These are phyloP conservation scores for Suhomyces canberraensis DNA, from an alignment of 805 yeast genomes.

Conservation along the genomic window DNA sequence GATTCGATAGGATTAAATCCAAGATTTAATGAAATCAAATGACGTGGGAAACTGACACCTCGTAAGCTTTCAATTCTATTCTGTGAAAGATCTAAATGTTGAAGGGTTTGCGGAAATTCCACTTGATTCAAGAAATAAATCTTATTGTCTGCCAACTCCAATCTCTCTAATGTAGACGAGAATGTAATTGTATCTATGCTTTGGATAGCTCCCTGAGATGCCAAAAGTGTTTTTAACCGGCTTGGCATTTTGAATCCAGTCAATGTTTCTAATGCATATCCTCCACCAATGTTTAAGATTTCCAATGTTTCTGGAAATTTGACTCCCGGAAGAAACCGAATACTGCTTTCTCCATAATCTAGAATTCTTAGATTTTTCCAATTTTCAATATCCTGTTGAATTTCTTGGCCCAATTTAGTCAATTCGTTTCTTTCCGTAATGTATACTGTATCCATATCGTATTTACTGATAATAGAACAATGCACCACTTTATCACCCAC, in stretches of 20 bases:
- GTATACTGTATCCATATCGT: constrained; percentile 30
- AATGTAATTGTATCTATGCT: constrained; percentile 35
- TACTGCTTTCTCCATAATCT: constrained; percentile 38
- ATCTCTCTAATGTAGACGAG: constrained; percentile 29
- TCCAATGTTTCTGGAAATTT: constrained; percentile 37
- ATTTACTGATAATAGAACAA: constrained; percentile 38
- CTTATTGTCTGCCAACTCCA: constrained; percentile 36
- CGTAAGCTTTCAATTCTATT: constrained; percentile 39
- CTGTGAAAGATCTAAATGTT: constrained; percentile 33
- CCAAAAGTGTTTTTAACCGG: constrained; percentile 26
- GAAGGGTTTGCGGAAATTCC: constrained; percentile 32
- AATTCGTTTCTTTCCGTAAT: constrained; percentile 33
- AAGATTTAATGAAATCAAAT: constrained; percentile 26
- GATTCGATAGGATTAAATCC: constrained; percentile 42
- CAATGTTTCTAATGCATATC: constrained; percentile 36
- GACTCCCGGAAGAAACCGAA: constrained; percentile 38
- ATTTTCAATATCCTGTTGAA: constrained; percentile 31
- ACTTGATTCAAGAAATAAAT: constrained; percentile 38
- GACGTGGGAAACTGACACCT: constrained; percentile 36
- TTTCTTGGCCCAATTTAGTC: constrained; percentile 32
- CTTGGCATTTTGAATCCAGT: constrained; percentile 39
- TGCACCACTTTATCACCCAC: constrained; percentile 32
- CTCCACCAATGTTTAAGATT: constrained; percentile 38
- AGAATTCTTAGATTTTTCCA: constrained; percentile 34
- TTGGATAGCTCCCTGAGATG: constrained; percentile 32